A percentile compares a stretch with the other conserved stretches of the same genome.
Evolutionary conservation across 371 early-diverging fungal species (phyloP).

Genomic region (Mortierella polycephala): DNA sequence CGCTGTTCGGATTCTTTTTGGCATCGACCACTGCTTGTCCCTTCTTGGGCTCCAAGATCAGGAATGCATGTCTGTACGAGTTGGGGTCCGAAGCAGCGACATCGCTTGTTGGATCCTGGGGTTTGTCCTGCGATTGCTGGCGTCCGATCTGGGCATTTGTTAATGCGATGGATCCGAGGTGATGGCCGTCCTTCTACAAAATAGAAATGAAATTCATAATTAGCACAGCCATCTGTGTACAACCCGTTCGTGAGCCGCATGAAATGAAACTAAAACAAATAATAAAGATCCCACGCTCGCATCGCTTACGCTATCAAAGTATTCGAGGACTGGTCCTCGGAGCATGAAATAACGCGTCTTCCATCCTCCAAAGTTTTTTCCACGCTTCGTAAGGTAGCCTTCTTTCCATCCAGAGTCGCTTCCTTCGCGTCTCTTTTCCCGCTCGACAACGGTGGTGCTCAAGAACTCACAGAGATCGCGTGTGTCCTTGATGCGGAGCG

Average conservation of each 20-base stretch:
- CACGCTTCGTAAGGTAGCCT: slow-evolving; percentile 86
- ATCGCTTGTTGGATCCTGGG: slow-evolving; percentile 41
- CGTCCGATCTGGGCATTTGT: slow-evolving; percentile 66
- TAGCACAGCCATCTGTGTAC: background rate
- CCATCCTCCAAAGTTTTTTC: slow-evolving; percentile 90
- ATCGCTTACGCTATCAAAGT: slow-evolving; percentile 73
- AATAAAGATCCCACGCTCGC: too few species aligned
- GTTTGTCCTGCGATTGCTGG: slow-evolving; percentile 54
- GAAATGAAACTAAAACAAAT: background rate
- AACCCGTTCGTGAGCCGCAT: background rate
- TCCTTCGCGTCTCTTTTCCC: slow-evolving; percentile 27
- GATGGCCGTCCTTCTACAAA: slow-evolving; percentile 67
- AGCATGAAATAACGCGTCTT: slow-evolving; percentile 83
- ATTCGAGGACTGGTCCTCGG: slow-evolving; percentile 73
- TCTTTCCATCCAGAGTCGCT: slow-evolving; percentile 67
- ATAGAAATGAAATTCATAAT: background rate
- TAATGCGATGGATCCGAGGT: slow-evolving; percentile 67
- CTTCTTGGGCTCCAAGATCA: slow-evolving; percentile 80
- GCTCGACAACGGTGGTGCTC: slow-evolving; percentile 73
- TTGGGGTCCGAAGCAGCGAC: slow-evolving; percentile 36
- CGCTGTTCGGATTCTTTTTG: slow-evolving; percentile 61
- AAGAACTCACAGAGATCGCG: slow-evolving; percentile 81
- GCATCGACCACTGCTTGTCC: slow-evolving; percentile 62
- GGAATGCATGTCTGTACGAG: slow-evolving; percentile 79
- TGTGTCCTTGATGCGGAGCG: slow-evolving; percentile 69